Percentiles rank a stretch among this genome's conserved stretches.
Conservation (phyloP, 2,329 filamentous ascomycete species). For the Gremmenia infestans region DNA sequence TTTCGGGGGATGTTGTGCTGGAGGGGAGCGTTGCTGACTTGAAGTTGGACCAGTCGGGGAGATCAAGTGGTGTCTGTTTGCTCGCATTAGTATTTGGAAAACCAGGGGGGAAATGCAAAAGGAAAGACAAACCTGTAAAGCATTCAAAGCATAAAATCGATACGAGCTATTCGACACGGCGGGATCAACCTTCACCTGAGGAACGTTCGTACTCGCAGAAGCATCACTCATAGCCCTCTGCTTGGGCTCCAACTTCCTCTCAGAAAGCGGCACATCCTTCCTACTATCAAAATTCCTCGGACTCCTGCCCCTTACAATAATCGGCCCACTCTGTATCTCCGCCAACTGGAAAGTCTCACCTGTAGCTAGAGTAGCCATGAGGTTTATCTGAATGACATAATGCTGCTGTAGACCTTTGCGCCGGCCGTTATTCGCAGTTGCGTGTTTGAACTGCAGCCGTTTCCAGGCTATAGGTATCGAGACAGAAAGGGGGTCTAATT, state of each 20-base stretch:
- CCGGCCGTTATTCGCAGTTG: constrained; percentile 91
- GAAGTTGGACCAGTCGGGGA: constrained; percentile 24
- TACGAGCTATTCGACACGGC: constrained; percentile 19
- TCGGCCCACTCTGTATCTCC: constrained; percentile 85
- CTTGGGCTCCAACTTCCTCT: constrained; percentile 28
- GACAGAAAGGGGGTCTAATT: constrained; percentile 72
- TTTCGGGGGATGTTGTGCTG: constrained; percentile 9
- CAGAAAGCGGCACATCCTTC: constrained; percentile 69
- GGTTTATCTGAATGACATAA: constrained; percentile 81
- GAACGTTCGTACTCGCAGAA: constrained; percentile 2
- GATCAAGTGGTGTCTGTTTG: constrained; percentile 23
- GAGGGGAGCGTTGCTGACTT: constrained; percentile 5
- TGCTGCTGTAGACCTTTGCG: constrained; percentile 94
- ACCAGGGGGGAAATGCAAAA: not conserved
- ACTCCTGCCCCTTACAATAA: constrained; percentile 89
- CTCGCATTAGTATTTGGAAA: not conserved
- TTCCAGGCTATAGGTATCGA: constrained; percentile 90
- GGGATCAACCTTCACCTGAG: constrained; percentile 27
- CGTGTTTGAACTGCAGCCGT: constrained; percentile 89
- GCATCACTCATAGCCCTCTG: constrained; percentile 24
- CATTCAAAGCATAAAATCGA: constrained; percentile 26
- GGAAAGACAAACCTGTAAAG: constrained; percentile 23
- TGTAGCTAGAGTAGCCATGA: constrained; percentile 67
- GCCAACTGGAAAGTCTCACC: constrained; percentile 67
- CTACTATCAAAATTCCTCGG: constrained; percentile 90